These are phyloP conservation scores for Aspergillus melleus DNA, from an alignment of 2,329 filamentous ascomycete genomes.

Conservation along the genomic window DNA sequence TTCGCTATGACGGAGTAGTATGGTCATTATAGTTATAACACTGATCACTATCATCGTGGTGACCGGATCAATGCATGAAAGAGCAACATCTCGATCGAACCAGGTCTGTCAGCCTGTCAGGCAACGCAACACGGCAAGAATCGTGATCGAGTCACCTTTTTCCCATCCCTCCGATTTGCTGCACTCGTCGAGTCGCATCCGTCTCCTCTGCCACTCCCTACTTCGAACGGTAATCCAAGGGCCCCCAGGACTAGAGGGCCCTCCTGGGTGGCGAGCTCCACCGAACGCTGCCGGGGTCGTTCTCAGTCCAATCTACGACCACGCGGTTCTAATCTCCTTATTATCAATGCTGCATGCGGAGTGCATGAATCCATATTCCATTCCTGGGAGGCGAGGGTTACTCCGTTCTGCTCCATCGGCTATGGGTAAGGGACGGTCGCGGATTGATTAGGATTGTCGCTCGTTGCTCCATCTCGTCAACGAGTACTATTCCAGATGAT, in stretches of 20 bases:
- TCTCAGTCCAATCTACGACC: conserved; percentile 4
- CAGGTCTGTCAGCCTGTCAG: not conserved
- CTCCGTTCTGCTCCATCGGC: not conserved
- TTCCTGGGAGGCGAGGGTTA: not conserved
- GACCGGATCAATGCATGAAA: too few species aligned
- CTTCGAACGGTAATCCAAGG: not conserved
- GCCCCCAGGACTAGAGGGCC: not conserved
- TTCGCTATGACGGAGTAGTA: too few species aligned
- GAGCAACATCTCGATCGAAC: too few species aligned
- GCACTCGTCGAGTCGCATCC: not conserved
- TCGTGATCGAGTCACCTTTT: not conserved
- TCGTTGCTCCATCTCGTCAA: not conserved
- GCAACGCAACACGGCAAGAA: not conserved
- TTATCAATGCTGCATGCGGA: conserved; percentile 15
- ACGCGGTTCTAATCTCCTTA: conserved; percentile 8
- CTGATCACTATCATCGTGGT: too few species aligned
- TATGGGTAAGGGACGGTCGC: not conserved
- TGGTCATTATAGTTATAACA: too few species aligned
- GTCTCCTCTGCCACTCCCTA: not conserved
- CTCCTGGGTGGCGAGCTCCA: conserved; percentile 1
- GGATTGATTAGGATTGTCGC: not conserved
- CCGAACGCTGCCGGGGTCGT: conserved; percentile 3
- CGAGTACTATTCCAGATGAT: not conserved
- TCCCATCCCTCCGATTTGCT: not conserved
- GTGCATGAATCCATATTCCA: conserved; percentile 2